Evolutionary conservation across 2,329 filamentous ascomycete genomes (phyloP).

Genomic region (Tolypocladium capitatum): DNA sequence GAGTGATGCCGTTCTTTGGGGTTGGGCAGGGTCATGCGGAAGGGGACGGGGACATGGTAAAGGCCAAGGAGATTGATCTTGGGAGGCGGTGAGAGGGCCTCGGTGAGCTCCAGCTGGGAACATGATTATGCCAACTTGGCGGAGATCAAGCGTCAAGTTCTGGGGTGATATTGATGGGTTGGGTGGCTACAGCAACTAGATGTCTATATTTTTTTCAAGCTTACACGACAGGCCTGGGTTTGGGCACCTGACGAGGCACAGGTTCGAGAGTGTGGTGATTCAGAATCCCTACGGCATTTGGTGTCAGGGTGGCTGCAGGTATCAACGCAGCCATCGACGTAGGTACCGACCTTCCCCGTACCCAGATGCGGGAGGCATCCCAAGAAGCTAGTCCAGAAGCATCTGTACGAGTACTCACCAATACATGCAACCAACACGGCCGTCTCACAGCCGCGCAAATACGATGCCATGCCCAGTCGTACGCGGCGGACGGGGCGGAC

Average conservation of each 20-base stretch:
- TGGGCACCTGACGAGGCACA: background rate
- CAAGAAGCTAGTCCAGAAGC: too few species aligned
- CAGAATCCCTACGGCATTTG: too few species aligned
- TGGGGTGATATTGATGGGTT: too few species aligned
- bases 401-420: background rate
- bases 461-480: background rate
- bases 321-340: too few species aligned
- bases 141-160: too few species aligned
- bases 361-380: background rate
- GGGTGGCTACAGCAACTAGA: too few species aligned
- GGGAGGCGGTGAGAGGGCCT: slow-evolving; percentile 25
- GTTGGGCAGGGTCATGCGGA: slow-evolving; percentile 10
- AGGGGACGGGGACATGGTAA: slow-evolving; percentile 30
- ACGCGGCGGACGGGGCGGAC: background rate
- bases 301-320: too few species aligned
- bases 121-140: too few species aligned
- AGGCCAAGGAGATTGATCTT: slow-evolving; percentile 40
- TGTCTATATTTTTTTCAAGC: too few species aligned
- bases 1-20: slow-evolving; percentile 55
- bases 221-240: too few species aligned
- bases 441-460: background rate
- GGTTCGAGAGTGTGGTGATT: background rate
- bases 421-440: too few species aligned
- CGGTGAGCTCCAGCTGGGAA: background rate
- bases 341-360: too few species aligned